Evolutionary conservation across 345 rosid species (phyloP).

Genomic region (Psidium friedrichsthalianum): DNA sequence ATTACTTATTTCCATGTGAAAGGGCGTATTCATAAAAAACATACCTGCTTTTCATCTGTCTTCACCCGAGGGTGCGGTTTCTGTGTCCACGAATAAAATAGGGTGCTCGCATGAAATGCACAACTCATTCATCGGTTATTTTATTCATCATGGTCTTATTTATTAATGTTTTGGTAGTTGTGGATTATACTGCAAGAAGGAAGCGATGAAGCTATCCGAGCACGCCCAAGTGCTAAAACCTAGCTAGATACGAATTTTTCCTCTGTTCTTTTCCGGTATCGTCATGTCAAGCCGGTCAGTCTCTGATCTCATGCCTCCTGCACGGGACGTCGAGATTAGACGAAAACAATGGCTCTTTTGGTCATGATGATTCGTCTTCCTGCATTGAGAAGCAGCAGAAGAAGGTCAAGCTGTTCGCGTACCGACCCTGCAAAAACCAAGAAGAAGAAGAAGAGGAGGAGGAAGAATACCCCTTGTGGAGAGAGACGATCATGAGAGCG

Average conservation of each 20-base stretch:
- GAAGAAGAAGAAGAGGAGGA: background rate
- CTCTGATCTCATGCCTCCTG: constrained; percentile 9
- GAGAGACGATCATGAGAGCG: constrained; percentile 41
- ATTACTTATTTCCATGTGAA: background rate
- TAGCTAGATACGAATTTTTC: background rate
- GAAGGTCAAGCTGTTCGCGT: constrained; percentile 64
- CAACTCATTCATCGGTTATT: background rate
- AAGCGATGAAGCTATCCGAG: background rate
- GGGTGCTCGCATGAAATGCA: background rate
- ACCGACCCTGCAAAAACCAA: constrained; percentile 3
- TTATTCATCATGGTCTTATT: background rate
- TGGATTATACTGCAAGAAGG: background rate
- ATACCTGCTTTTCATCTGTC: background rate
- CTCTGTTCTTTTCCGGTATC: background rate
- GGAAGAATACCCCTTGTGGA: constrained; percentile 15
- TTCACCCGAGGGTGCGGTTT: background rate
- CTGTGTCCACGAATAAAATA: background rate
- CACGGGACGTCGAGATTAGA: constrained; percentile 23
- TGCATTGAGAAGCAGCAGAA: background rate
- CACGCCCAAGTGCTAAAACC: background rate
- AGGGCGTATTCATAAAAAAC: background rate
- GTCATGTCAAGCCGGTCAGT: background rate
- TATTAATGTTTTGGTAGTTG: background rate
- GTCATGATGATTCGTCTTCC: background rate
- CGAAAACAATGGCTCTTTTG: constrained; percentile 29